Percentiles rank a stretch among this genome's conserved stretches.
phyloP scores from a whole-genome alignment of 2,329 filamentous ascomycete genomes.

The Emergomyces orientalis region DNA sequence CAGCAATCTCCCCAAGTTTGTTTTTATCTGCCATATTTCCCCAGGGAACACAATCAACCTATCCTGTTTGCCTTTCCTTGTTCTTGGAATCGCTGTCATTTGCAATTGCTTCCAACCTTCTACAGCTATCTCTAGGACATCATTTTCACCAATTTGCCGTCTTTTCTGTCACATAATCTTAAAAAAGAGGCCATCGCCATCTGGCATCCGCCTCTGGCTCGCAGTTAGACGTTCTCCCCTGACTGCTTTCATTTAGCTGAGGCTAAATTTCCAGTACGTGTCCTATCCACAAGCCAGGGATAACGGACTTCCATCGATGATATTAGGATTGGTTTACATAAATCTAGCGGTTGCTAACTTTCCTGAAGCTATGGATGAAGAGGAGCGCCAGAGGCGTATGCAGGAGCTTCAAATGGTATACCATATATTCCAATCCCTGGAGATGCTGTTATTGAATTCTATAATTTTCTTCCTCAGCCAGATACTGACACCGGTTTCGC shows the following conservation, averaged over 20 bases:
- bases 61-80: background rate
- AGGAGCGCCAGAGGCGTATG: constrained; percentile 17
- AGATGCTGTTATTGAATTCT: background rate
- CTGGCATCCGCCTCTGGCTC: background rate
- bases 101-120: background rate
- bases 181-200: background rate
- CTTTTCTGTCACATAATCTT: background rate
- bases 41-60: background rate
- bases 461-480: background rate
- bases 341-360: background rate
- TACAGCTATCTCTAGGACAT: too few species aligned
- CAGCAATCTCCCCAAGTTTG: background rate
- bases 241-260: background rate
- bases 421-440: background rate
- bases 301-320: background rate
- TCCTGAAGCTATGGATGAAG: constrained; percentile 12
- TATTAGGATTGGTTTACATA: background rate
- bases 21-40: background rate
- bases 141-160: background rate
- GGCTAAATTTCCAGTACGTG: background rate
- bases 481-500: background rate
- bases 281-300: background rate
- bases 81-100: too few species aligned
- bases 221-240: background rate
- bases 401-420: constrained; percentile 25